Percentiles rank a stretch among this genome's conserved stretches.
Conservation (phyloP, 345 rosid genomes). For the Populus nigra region DNA sequence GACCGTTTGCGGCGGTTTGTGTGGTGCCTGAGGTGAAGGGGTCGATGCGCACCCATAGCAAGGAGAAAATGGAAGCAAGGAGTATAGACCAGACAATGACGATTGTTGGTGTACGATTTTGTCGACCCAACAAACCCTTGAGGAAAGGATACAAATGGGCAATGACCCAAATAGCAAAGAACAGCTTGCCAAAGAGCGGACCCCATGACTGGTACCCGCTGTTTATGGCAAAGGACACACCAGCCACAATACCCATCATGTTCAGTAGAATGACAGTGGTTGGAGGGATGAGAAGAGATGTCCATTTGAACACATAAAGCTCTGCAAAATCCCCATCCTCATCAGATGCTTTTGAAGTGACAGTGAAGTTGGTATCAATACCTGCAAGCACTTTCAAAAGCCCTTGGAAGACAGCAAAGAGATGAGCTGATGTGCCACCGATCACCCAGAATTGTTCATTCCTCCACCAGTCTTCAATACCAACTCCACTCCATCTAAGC, state of each 20-base stretch:
- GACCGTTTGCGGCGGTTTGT: constrained; percentile 50
- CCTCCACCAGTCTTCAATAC: constrained; percentile 99
- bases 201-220: constrained; percentile 99
- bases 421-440: constrained; percentile 98
- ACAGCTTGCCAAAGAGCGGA: constrained; percentile 91
- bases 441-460: constrained; percentile 99
- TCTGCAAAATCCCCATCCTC: constrained; percentile 95
- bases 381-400: constrained; percentile 95
- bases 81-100: constrained; percentile 98
- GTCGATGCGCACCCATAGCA: constrained; percentile 97
- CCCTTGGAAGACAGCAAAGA: constrained; percentile 98
- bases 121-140: constrained; percentile 94
- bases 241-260: constrained; percentile 95
- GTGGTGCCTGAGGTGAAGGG: constrained; percentile 64
- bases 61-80: constrained; percentile 94
- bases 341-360: constrained; percentile 90
- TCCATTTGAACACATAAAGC: constrained; percentile 98
- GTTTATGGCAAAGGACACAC: constrained; percentile 91
- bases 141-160: constrained; percentile 97
- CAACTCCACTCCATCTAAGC: constrained; percentile 92
- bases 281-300: constrained; percentile 96
- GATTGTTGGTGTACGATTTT: constrained; percentile 93
- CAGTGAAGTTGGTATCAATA: constrained; percentile 95
- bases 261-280: constrained; percentile 87
- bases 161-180: constrained; percentile 95